Evolutionary conservation across 176 grass and related monocot genomes (phyloP).

Genomic region (Oropetium thomaeum): DNA sequence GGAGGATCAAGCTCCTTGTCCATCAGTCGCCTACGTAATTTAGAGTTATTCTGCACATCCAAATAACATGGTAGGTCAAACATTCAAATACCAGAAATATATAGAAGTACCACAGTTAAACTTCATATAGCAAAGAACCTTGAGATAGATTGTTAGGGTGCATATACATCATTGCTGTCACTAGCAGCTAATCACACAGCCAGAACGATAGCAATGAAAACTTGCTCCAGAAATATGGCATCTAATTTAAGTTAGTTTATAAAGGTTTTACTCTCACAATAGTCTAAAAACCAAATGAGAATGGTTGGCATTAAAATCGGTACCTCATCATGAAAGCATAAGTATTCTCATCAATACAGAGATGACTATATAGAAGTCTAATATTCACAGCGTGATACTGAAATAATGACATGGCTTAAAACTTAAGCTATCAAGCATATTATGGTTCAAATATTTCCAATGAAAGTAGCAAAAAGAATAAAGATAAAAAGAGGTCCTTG

Average conservation of each 20-base stretch:
- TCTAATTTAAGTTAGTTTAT: background rate
- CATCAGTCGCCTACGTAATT: constrained; percentile 70
- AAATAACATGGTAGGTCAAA: constrained; percentile 20
- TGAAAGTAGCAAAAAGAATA: constrained; percentile 5
- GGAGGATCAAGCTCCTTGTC: constrained; percentile 78
- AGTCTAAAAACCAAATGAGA: background rate
- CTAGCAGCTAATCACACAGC: background rate
- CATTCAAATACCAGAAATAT: background rate
- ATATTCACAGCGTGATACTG: too few species aligned
- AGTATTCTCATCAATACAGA: background rate
- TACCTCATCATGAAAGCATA: background rate
- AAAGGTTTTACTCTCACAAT: background rate
- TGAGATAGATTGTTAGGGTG: background rate
- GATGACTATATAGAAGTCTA: background rate
- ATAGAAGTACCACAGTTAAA: background rate
- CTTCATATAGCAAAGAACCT: background rate
- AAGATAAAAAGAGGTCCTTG: background rate
- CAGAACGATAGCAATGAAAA: background rate
- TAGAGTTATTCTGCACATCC: constrained; percentile 59
- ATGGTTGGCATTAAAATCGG: background rate
- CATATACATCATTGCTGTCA: background rate
- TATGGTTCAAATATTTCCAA: constrained; percentile 21
- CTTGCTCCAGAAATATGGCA: constrained; percentile 1
- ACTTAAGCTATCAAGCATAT: constrained; percentile 6
- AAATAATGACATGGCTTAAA: background rate